Evolutionary conservation across 2,329 filamentous ascomycete species (phyloP), one percentile per base, ranked within the genome.

Genomic region (Colletotrichum tropicicola): DNA sequence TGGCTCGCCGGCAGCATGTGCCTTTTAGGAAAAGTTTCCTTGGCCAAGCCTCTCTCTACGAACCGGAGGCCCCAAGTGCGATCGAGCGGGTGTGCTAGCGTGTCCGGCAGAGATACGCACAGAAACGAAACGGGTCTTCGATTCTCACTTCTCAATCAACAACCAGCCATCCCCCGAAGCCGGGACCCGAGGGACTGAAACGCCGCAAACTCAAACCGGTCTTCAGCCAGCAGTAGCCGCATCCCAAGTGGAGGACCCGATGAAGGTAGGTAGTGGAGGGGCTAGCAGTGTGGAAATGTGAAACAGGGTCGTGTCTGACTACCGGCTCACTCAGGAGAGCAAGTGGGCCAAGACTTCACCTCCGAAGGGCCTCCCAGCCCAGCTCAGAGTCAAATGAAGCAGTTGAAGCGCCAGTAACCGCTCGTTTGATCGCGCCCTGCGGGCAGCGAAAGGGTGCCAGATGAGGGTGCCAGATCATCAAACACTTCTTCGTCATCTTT

Each of bases 221-320:
- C 13, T 13, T 10, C 10, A 47, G 19, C 41, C 30, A 56, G 41
- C 53, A 17, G 52, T 28, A 56, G 28, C 54, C 41, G 43, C 43
- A 47, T 10, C 19, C n/a, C 28, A 13, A 30, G 15, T 61, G 61
- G 48, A 55, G 32, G 44, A 39, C 25, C n/a, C 49, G 21, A 54
- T 39, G 48, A 23, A 35, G 39, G n/a, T n/a, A n/a, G n/a, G n/a
- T n/a, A n/a, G n/a, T n/a, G n/a, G n/a, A n/a, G n/a, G n/a, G n/a
- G n/a, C n/a, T n/a, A n/a, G n/a, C n/a, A n/a, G n/a, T 27, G 49
- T 65, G 61, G 52, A 43, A 65, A 65, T 30, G 43, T 65, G 61
- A 65, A 61, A 65, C 61, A 55, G 35, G 43, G 61, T 55, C 48
- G 57, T 61, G 56, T 65, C 61, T 55, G 61, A 65, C 52, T 54